phyloP scores from a whole-genome alignment of 495 filamentous ascomycete species.

The Neurospora pannonica region DNA sequence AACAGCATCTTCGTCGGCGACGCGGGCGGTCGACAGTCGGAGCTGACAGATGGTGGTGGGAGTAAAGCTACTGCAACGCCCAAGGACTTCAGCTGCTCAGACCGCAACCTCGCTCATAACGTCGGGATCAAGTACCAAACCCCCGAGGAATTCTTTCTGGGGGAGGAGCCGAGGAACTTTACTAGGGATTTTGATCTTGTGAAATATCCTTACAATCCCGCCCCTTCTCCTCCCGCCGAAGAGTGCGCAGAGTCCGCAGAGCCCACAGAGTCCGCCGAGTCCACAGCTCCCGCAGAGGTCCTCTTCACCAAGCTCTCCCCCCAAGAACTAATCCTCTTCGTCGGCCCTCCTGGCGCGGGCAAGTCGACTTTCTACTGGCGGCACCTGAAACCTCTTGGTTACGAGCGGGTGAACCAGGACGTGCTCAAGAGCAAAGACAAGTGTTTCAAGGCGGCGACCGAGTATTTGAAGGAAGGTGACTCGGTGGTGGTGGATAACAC shows the following conservation, averaged over 20 bases:
- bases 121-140: constrained; percentile 70
- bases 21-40: constrained; percentile 50
- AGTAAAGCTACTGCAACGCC: constrained; percentile 6
- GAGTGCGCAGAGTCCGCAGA: no score
- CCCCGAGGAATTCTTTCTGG: constrained; percentile 85
- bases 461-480: constrained; percentile 51
- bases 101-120: constrained; percentile 79
- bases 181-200: constrained; percentile 55
- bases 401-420: constrained; percentile 86
- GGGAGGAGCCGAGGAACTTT: constrained; percentile 51
- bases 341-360: constrained; percentile 78
- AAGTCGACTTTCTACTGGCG: constrained; percentile 88
- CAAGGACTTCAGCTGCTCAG: constrained; percentile 63
- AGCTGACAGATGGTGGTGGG: constrained; percentile 2
- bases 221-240: no score
- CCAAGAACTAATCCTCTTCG: constrained; percentile 69
- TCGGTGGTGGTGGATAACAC: constrained; percentile 85
- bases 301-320: not conserved
- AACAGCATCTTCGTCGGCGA: constrained; percentile 84
- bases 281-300: no score
- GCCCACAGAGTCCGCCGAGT: no score
- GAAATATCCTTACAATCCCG: constrained; percentile 27
- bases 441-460: constrained; percentile 68
- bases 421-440: constrained; percentile 67
- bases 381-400: constrained; percentile 67